phyloP scores from a whole-genome alignment of 2,329 filamentous ascomycete genomes.

The Fusarium ramigenum region DNA sequence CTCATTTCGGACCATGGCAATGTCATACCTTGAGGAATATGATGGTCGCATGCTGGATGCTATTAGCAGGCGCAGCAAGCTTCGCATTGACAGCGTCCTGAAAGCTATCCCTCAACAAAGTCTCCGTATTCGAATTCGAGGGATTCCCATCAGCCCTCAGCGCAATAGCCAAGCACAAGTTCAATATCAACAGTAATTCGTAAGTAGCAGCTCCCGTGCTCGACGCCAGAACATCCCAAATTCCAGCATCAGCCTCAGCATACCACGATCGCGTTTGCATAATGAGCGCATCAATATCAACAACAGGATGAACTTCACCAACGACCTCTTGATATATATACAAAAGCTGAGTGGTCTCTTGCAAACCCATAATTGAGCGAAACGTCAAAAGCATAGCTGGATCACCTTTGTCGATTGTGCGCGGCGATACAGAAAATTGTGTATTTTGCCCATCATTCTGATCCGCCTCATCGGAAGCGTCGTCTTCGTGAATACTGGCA shows the following conservation, averaged over 20 bases:
- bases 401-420: slow-evolving; percentile 10
- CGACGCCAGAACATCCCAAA: slow-evolving; percentile 18
- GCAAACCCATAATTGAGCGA: slow-evolving; percentile 8
- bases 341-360: slow-evolving; percentile 17
- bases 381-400: slow-evolving; percentile 17
- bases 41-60: slow-evolving; percentile 23
- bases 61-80: slow-evolving; percentile 20
- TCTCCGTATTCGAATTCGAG: neutral
- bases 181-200: slow-evolving; percentile 13
- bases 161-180: slow-evolving; percentile 18
- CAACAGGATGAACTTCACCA: slow-evolving; percentile 19
- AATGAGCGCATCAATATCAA: slow-evolving; percentile 12
- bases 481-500: slow-evolving; percentile 26
- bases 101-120: slow-evolving; percentile 15
- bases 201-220: slow-evolving; percentile 9
- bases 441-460: neutral
- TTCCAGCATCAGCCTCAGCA: slow-evolving; percentile 4
- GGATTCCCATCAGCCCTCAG: slow-evolving; percentile 8
- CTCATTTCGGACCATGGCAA: fast-evolving
- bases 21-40: slow-evolving; percentile 13
- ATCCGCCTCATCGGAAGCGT: neutral
- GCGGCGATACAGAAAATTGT: neutral
- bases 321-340: slow-evolving; percentile 25
- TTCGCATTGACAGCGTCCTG: slow-evolving; percentile 27
- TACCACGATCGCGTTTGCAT: slow-evolving; percentile 18